Evolutionary conservation across 2,329 filamentous ascomycete species (phyloP).

Genomic region (Diaporthe caulivora): DNA sequence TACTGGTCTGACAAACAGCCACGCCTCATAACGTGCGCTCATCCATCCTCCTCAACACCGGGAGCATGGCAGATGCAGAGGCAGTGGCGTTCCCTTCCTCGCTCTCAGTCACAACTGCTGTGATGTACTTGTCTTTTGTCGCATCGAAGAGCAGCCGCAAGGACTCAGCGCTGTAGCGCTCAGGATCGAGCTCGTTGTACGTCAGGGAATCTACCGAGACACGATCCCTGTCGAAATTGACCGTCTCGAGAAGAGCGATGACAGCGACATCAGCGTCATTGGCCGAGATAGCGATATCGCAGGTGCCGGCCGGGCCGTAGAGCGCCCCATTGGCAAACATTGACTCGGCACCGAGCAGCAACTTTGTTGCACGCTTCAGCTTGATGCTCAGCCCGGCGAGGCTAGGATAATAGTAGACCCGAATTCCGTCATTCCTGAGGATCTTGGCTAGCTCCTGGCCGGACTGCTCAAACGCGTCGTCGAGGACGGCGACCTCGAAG

Average conservation of each 20-base stretch:
- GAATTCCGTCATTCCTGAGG: slow-evolving; percentile 76
- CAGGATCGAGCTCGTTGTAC: slow-evolving; percentile 90
- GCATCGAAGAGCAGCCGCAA: slow-evolving; percentile 88
- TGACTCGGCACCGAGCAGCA: slow-evolving; percentile 89
- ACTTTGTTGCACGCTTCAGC: slow-evolving; percentile 74
- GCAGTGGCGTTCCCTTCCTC: slow-evolving; percentile 91
- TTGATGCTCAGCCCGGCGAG: slow-evolving; percentile 81
- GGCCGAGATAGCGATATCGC: slow-evolving; percentile 86
- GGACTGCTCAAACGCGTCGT: slow-evolving; percentile 70
- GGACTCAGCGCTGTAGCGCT: slow-evolving; percentile 68
- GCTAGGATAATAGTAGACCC: slow-evolving; percentile 83
- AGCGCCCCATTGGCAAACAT: slow-evolving; percentile 96
- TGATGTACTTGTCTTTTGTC: slow-evolving; percentile 87
- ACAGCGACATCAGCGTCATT: slow-evolving; percentile 82
- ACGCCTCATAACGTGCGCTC: slow-evolving; percentile 55
- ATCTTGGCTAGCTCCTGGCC: slow-evolving; percentile 74
- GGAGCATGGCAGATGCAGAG: slow-evolving; percentile 86
- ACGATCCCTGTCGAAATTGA: slow-evolving; percentile 90
- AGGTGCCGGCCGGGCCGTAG: slow-evolving; percentile 89
- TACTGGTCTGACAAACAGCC: slow-evolving; percentile 47
- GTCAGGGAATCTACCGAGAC: slow-evolving; percentile 94
- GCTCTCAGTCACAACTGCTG: slow-evolving; percentile 92
- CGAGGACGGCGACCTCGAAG: slow-evolving; percentile 88
- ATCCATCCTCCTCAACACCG: slow-evolving; percentile 68
- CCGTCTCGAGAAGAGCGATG: slow-evolving; percentile 90